Evolutionary conservation across 2,329 filamentous ascomycete species (phyloP).

Genomic region (Arachnomyces sp.): DNA sequence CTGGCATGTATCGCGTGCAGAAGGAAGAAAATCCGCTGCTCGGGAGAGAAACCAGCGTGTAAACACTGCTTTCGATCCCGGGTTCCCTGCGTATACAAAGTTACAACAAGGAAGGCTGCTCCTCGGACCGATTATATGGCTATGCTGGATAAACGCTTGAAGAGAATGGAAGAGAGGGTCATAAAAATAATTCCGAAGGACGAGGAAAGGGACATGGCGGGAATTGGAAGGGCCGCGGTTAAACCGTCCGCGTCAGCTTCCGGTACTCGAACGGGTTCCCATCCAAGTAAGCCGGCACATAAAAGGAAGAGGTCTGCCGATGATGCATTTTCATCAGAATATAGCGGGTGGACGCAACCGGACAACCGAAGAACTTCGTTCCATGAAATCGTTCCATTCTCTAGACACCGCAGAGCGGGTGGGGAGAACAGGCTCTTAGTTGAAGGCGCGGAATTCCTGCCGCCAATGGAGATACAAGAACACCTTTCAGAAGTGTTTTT

Average conservation of each 20-base stretch:
- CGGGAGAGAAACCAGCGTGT: constrained; percentile 93
- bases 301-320: constrained; percentile 74
- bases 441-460: constrained; percentile 76
- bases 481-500: constrained; percentile 94
- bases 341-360: constrained; percentile 70
- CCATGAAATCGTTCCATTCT: constrained; percentile 44
- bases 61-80: constrained; percentile 90
- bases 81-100: constrained; percentile 95
- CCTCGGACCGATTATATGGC: constrained; percentile 98
- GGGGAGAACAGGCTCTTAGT: constrained; percentile 71
- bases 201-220: constrained; percentile 60
- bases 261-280: constrained; percentile 29
- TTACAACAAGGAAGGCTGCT: constrained; percentile 86
- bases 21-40: constrained; percentile 95
- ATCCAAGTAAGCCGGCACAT: constrained; percentile 17
- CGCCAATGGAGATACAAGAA: constrained; percentile 80
- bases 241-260: constrained; percentile 64
- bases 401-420: constrained; percentile 53
- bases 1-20: constrained; percentile 93
- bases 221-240: constrained; percentile 71
- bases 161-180: constrained; percentile 95
- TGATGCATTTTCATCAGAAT: constrained; percentile 75
- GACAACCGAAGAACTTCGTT: constrained; percentile 37
- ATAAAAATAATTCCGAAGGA: constrained; percentile 91
- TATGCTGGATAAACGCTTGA: constrained; percentile 92